phyloP scores from a whole-genome alignment of 108 stramenopile species.

The Ochromonas danica region DNA sequence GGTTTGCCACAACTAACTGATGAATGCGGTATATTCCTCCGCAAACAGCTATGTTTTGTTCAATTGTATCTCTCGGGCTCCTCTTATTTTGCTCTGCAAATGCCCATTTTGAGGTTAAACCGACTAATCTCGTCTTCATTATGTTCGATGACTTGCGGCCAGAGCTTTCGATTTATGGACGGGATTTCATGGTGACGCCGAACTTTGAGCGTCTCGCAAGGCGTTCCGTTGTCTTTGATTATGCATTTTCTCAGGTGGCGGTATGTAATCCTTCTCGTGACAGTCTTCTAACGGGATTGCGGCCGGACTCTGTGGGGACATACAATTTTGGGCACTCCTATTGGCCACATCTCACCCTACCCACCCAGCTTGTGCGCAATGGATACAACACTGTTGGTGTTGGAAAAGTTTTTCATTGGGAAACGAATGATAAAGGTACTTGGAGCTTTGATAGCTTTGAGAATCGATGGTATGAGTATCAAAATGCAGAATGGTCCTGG shows the following conservation, averaged over 20 bases:
- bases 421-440: neutral
- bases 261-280: conserved; percentile 40
- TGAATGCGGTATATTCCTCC: too few relatives aligned
- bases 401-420: conserved; percentile 39
- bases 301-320: conserved; percentile 30
- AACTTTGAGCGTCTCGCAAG: conserved; percentile 33
- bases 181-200: conserved; percentile 23
- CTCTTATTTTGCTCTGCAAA: too few relatives aligned
- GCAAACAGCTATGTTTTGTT: too few relatives aligned
- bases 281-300: conserved; percentile 34
- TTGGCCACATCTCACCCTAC: conserved; percentile 2
- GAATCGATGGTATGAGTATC: conserved; percentile 31
- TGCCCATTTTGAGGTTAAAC: neutral
- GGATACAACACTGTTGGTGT: conserved; percentile 35
- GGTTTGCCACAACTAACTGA: too few relatives aligned
- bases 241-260: conserved; percentile 34
- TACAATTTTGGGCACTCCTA: conserved; percentile 30
- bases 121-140: conserved; percentile 22
- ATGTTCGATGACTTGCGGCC: conserved; percentile 38
- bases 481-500: neutral
- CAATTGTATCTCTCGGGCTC: too few relatives aligned
- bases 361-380: neutral
- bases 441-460: conserved; percentile 20
- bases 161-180: conserved; percentile 28
- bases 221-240: conserved; percentile 27